Evolutionary conservation across 768 basidiomycete species (phyloP).

Genomic region (Tulasnella sp.): DNA sequence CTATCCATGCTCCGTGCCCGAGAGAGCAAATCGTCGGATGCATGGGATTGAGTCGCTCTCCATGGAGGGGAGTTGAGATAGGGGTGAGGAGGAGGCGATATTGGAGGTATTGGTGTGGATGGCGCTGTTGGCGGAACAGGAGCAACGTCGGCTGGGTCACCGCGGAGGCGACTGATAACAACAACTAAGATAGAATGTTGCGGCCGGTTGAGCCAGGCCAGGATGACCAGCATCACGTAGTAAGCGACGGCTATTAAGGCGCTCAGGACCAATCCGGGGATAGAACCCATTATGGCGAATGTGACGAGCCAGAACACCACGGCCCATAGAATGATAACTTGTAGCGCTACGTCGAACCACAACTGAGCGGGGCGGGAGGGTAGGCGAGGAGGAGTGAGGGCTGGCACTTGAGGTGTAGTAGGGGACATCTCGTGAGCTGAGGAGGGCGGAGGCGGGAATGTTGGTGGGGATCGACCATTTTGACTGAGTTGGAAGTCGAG

Average conservation of each 20-base stretch:
- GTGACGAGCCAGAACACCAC: constrained; percentile 46
- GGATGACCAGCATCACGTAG: constrained; percentile 45
- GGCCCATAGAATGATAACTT: constrained; percentile 42
- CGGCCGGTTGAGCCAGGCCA: constrained; percentile 55
- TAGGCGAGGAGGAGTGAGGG: constrained; percentile 26
- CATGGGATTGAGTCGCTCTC: constrained; percentile 39
- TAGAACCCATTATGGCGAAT: constrained; percentile 33
- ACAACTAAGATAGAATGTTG: constrained; percentile 50
- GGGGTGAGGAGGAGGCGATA: constrained; percentile 36
- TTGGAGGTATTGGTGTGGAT: constrained; percentile 39
- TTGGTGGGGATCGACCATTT: neutral
- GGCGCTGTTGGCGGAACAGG: constrained; percentile 42
- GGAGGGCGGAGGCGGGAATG: neutral
- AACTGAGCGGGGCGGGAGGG: neutral
- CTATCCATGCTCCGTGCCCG: constrained; percentile 20
- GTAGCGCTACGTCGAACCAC: constrained; percentile 12
- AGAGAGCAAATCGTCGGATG: constrained; percentile 39
- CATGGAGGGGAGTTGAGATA: constrained; percentile 30
- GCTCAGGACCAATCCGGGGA: constrained; percentile 54
- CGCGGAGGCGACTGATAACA: constrained; percentile 30
- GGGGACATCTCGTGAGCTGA: neutral
- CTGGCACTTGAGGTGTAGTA: constrained; percentile 24
- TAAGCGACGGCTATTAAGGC: constrained; percentile 53
- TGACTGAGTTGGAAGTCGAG: constrained; percentile 62
- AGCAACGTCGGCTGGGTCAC: constrained; percentile 34